Conservation (phyloP, 192 early-diverging fungal species). For the Dispira simplex region DNA sequence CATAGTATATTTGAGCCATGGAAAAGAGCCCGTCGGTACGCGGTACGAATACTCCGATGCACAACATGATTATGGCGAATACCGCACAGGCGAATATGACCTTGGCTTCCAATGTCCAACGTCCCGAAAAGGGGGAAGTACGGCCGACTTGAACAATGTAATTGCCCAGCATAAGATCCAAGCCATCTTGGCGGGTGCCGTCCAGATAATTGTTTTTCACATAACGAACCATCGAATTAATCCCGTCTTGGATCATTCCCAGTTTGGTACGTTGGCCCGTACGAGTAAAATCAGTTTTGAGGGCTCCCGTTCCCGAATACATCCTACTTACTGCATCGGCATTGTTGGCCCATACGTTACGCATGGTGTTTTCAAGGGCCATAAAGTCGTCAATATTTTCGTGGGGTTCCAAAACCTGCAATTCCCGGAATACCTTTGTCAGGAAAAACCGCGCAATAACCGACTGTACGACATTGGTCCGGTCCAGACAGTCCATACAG, state of each 20-base stretch:
- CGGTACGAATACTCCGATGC: constrained; percentile 31
- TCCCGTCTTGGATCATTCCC: constrained; percentile 69
- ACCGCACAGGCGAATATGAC: constrained; percentile 29
- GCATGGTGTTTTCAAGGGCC: constrained; percentile 57
- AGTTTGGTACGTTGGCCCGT: constrained; percentile 76
- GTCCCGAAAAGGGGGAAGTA: constrained; percentile 33
- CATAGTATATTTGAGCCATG: constrained; percentile 19
- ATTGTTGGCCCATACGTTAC: constrained; percentile 96
- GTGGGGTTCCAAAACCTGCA: constrained; percentile 41
- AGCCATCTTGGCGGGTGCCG: constrained; percentile 82
- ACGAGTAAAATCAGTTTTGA: constrained; percentile 96
- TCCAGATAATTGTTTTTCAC: constrained; percentile 92
- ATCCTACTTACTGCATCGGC: constrained; percentile 80
- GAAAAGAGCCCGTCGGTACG: constrained; percentile 21
- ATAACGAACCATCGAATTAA: constrained; percentile 75
- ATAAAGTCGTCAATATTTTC: constrained; percentile 46
- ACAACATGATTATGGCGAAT: constrained; percentile 30
- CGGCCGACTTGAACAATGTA: constrained; percentile 22
- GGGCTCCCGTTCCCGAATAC: constrained; percentile 92
- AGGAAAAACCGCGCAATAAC: constrained; percentile 66
- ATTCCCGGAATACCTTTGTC: constrained; percentile 50
- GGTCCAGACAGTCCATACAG: constrained; percentile 99
- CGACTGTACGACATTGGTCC: constrained; percentile 97
- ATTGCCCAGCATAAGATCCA: constrained; percentile 73
- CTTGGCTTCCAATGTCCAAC: constrained; percentile 38